Base-by-base conservation (phyloP, 164 flowering plant species). In the Umbellularia californica region DNA sequence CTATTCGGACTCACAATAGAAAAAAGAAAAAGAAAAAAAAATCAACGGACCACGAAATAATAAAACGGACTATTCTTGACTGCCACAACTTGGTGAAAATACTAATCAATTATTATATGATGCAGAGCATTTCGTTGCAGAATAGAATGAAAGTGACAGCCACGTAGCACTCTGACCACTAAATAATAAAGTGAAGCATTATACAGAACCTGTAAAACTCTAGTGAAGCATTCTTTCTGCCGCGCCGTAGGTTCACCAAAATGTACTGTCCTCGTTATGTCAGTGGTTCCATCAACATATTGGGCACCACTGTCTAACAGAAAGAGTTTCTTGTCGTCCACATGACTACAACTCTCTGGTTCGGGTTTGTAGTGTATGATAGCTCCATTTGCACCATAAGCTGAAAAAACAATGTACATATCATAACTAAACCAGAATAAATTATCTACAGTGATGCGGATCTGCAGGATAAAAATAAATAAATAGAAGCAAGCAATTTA, bases 281-380 rank as follows among this genome's bases (percentile, higher is more conserved):
- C 99, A 70, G 99, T 95, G 72, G 99, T 95, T 76, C 99, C 99
- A 87, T 95, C 99, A 82, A 89, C 71, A 81, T 90, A 95, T 76
- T 95, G 99, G 58, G 90, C 98, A 69, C 98, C 99, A 83, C 97
- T 93, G 75, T 95, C 99, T 68, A 95, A 81, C 65, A 95, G 81
- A 81, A 92, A 94, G 69, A 92, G 88, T 72, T 90, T 88, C 60
- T 87, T 76, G 24, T 86, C 84, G 81, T 87, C 90, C 77, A 95
- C 90, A 71, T 82, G 60, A 75, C 90, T 85, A 75, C 99, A 95
- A 72, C 81, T 89, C 30, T 79, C 91, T 41, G 94, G 88, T 75
- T 93, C 98, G 23, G 99, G 91, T 81, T 82, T 93, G 82, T 93
- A 95, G 78, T 95, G 99, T 81, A 95, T 93, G 77, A 95, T 82